phyloP scores from a whole-genome alignment of 768 basidiomycete species.

The Lentinula edodes region DNA sequence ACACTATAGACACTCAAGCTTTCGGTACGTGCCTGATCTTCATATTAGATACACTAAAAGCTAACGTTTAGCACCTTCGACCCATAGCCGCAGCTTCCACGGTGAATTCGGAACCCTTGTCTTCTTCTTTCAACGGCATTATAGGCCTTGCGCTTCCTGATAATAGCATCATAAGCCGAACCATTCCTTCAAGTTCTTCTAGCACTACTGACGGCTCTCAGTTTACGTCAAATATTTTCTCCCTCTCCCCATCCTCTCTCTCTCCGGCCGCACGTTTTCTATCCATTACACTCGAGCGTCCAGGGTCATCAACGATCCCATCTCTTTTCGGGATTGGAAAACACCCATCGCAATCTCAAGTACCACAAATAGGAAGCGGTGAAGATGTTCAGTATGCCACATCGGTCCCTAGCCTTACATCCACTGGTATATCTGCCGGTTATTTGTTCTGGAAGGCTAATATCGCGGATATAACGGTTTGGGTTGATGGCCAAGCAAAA shows the following conservation, averaged over 20 bases:
- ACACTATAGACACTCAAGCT: slow-evolving; percentile 60
- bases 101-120: slow-evolving; percentile 54
- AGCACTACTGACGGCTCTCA: slow-evolving; percentile 61
- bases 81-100: slow-evolving; percentile 49
- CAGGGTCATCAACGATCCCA: slow-evolving; percentile 51
- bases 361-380: slow-evolving; percentile 5
- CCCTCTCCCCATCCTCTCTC: slow-evolving; percentile 45
- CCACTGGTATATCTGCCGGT: slow-evolving; percentile 32
- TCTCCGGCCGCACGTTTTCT: slow-evolving; percentile 62
- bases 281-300: slow-evolving; percentile 62
- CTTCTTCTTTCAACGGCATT: slow-evolving; percentile 54
- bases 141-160: slow-evolving; percentile 72
- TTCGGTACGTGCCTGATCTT: slow-evolving; percentile 37
- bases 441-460: slow-evolving; percentile 55
- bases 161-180: slow-evolving; percentile 58
- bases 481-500: slow-evolving; percentile 27
- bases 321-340: slow-evolving; percentile 64
- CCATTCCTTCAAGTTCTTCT: slow-evolving; percentile 41
- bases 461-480: slow-evolving; percentile 31
- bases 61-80: not conserved
- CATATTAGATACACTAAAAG: not conserved
- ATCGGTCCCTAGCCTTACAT: slow-evolving; percentile 1
- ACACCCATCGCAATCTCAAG: slow-evolving; percentile 38
- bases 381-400: not conserved
- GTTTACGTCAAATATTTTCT: slow-evolving; percentile 66